phyloP scores from a whole-genome alignment of 1,284 basidiomycete genomes.

The Ganoderma lingzhi region DNA sequence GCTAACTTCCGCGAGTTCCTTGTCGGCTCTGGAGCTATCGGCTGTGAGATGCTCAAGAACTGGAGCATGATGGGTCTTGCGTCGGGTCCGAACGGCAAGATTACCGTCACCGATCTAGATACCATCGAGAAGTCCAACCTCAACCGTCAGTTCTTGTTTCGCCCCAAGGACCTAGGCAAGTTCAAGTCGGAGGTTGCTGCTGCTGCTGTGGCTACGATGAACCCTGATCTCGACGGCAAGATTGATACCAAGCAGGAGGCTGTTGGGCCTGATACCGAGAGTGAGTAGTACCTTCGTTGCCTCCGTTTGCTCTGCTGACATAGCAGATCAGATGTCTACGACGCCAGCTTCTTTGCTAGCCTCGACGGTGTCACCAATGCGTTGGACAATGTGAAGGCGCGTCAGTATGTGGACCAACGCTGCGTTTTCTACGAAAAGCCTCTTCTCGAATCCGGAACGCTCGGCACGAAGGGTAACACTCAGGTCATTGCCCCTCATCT shows the following conservation, averaged over 20 bases:
- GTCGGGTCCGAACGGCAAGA: slow-evolving; percentile 81
- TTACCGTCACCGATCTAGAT: slow-evolving; percentile 97
- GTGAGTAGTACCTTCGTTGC: slow-evolving; percentile 54
- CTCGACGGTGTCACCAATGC: slow-evolving; percentile 99
- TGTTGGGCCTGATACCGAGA: slow-evolving; percentile 93
- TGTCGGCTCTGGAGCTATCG: slow-evolving; percentile 98
- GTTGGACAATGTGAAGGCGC: slow-evolving; percentile 97
- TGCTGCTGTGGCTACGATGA: slow-evolving; percentile 95
- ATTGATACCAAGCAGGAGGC: slow-evolving; percentile 93
- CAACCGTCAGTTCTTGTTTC: slow-evolving; percentile 98
- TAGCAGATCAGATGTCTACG: slow-evolving; percentile 78
- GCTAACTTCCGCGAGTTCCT: slow-evolving; percentile 94
- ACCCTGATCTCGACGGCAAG: slow-evolving; percentile 90
- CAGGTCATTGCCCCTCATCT: slow-evolving; percentile 96
- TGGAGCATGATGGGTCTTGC: slow-evolving; percentile 99
- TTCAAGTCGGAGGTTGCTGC: slow-evolving; percentile 99
- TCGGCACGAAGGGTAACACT: slow-evolving; percentile 98
- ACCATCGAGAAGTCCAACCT: slow-evolving; percentile 99
- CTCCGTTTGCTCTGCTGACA: slow-evolving; percentile 11
- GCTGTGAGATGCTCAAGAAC: slow-evolving; percentile 99
- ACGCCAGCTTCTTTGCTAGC: slow-evolving; percentile 87
- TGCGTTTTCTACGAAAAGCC: slow-evolving; percentile 99
- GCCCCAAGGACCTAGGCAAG: slow-evolving; percentile 95
- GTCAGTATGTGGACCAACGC: slow-evolving; percentile 98
- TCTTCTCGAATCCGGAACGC: slow-evolving; percentile 95